Conservation (phyloP, 495 filamentous ascomycete species). For the Filosporella fistucella region DNA sequence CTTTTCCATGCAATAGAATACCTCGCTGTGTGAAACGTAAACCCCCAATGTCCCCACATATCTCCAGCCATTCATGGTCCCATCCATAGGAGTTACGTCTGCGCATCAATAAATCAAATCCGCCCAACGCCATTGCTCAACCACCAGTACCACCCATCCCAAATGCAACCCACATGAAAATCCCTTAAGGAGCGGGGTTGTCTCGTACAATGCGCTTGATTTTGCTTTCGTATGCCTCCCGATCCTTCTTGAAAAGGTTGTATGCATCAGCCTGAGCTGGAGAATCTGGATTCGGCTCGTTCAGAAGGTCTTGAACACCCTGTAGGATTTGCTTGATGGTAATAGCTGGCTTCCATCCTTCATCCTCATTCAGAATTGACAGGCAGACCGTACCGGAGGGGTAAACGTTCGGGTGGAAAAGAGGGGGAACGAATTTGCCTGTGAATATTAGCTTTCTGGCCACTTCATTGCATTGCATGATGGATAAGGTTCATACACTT, state of each 20-base stretch:
- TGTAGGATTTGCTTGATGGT: slow-evolving; percentile 96
- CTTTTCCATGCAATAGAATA: no score
- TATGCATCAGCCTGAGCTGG: slow-evolving; percentile 97
- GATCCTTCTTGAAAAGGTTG: slow-evolving; percentile 92
- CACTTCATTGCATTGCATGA: slow-evolving; percentile 2
- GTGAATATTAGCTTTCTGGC: slow-evolving; percentile 14
- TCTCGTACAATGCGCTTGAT: slow-evolving; percentile 83
- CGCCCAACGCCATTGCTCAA: slow-evolving; percentile 2
- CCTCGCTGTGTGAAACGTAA: background rate
- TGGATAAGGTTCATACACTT: slow-evolving; percentile 66
- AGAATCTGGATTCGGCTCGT: slow-evolving; percentile 96
- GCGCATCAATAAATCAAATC: slow-evolving; percentile 1
- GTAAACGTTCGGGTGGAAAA: slow-evolving; percentile 99
- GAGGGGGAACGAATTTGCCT: slow-evolving; percentile 96
- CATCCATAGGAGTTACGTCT: no score
- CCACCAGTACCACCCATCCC: background rate
- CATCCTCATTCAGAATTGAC: slow-evolving; percentile 96
- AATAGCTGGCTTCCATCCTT: slow-evolving; percentile 97
- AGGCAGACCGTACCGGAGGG: slow-evolving; percentile 97
- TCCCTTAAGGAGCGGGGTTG: slow-evolving; percentile 63
- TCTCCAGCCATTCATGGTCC: slow-evolving; percentile 5
- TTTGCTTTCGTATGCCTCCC: slow-evolving; percentile 78
- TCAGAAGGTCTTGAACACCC: slow-evolving; percentile 89
- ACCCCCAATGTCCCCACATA: slow-evolving; percentile 2
- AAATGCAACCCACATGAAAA: background rate